These are phyloP conservation scores for Triadica sebifera DNA, from an alignment of 345 rosid species.

Conservation along the genomic window DNA sequence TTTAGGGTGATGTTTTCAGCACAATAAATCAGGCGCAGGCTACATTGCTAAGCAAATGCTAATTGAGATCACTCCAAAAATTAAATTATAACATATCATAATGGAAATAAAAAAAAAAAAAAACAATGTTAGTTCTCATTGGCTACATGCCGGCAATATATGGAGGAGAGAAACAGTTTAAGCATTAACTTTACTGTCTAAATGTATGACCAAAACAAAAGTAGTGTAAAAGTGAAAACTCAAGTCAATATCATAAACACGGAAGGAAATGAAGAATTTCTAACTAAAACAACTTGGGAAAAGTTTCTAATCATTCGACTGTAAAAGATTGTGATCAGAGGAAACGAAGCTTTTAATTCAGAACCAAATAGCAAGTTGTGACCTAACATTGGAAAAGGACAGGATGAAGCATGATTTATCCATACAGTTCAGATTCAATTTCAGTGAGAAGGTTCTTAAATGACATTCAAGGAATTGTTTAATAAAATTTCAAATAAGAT, in stretches of 20 bases:
- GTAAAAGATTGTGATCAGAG: neutral
- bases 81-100: neutral
- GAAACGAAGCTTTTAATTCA: neutral
- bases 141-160: neutral
- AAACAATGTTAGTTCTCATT: neutral
- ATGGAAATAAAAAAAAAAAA: neutral
- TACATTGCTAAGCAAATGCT: neutral
- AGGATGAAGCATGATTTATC: neutral
- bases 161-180: neutral
- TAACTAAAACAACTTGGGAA: neutral
- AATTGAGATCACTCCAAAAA: neutral
- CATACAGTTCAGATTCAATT: neutral
- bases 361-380: neutral
- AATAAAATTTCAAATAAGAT: constrained; percentile 2
- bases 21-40: neutral
- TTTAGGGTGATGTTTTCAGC: neutral
- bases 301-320: neutral
- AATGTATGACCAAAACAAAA: neutral
- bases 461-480: constrained; percentile 5
- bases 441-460: neutral
- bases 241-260: neutral
- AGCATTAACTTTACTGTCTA: neutral
- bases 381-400: too few relatives aligned
- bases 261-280: neutral
- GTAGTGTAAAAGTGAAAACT: neutral